Base-by-base conservation (phyloP, 768 basidiomycete genomes). In the Jaapia argillacea region DNA sequence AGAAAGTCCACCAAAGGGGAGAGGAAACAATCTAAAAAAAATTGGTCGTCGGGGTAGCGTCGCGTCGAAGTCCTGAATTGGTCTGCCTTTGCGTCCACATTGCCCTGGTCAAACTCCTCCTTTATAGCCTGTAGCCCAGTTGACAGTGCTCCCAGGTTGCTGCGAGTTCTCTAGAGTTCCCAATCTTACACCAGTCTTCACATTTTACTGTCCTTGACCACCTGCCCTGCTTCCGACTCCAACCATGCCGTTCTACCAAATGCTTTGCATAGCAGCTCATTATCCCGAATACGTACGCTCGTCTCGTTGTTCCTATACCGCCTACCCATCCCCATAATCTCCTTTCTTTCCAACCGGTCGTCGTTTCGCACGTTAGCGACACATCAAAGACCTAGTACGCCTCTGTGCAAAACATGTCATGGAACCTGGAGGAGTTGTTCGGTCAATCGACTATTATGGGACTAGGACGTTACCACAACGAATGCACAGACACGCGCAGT, bases 201-300 rank as follows among this genome's bases (percentile, higher is more conserved):
- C n/a, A n/a, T n/a, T n/a, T n/a, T n/a, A n/a, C n/a, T n/a, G n/a
- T n/a, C n/a, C n/a, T n/a, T n/a, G n/a, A n/a, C n/a, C n/a, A n/a
- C n/a, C n/a, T n/a, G n/a, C n/a, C n/a, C n/a, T n/a, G n/a, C n/a
- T n/a, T n/a, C n/a, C n/a, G n/a, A n/a, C n/a, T n/a, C n/a, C n/a
- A n/a, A n/a, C n/a, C n/a, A 93, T 93, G 89, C 88, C 88, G 4
- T 74, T 91, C 56, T 93, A 93, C 65, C 79, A 89, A 55, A 77
- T 93, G 71, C 54, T 90, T 40, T 90, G 88, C 57, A 86, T 92
- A 46, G 71, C 88, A 1, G 73, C 76, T 3, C 88, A 91, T 58
- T 79, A 79, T 49, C 61, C 64, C 13, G 72, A 82, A 74, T 89
- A 82, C 56, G 87, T 87, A 47, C 42, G 79, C 18, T 31, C 28